Conservation (phyloP, 768 basidiomycete species). For the Phallus indusiatus region DNA sequence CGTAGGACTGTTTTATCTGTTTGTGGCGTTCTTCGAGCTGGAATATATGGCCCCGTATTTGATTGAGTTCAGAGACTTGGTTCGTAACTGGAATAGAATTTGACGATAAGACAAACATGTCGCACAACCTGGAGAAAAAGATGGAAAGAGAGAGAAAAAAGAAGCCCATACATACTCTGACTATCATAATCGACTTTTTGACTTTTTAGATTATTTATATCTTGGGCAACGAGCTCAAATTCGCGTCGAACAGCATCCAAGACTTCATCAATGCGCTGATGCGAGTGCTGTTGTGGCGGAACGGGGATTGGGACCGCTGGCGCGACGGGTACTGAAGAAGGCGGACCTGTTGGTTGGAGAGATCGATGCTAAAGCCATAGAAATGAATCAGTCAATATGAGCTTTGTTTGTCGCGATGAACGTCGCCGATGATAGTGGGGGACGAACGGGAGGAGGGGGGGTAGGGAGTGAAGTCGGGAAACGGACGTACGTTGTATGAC, state of each 20-base stretch:
- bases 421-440: not conserved
- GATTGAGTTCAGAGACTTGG: constrained; percentile 85
- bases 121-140: not conserved
- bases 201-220: constrained; percentile 54
- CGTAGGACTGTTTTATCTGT: constrained; percentile 80
- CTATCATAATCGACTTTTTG: constrained; percentile 87
- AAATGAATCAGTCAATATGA: constrained; percentile 1
- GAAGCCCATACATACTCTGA: constrained; percentile 61
- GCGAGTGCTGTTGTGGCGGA: constrained; percentile 19
- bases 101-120: not conserved
- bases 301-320: constrained; percentile 10
- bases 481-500: constrained; percentile 7
- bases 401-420: not conserved
- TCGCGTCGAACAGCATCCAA: constrained; percentile 78
- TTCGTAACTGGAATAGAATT: constrained; percentile 41
- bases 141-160: not conserved
- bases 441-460: not conserved
- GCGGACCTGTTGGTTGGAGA: constrained; percentile 31
- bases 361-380: constrained; percentile 33
- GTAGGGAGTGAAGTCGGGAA: not conserved
- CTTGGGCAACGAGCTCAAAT: constrained; percentile 66
- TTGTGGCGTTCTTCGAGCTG: constrained; percentile 85
- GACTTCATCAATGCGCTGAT: constrained; percentile 55
- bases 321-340: constrained; percentile 8
- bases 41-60: constrained; percentile 82